A percentile compares a stretch with the other conserved stretches of the same genome.
Evolutionary conservation across 202 grass and related monocot genomes (phyloP).

Genomic region (Elaeis oleifera): DNA sequence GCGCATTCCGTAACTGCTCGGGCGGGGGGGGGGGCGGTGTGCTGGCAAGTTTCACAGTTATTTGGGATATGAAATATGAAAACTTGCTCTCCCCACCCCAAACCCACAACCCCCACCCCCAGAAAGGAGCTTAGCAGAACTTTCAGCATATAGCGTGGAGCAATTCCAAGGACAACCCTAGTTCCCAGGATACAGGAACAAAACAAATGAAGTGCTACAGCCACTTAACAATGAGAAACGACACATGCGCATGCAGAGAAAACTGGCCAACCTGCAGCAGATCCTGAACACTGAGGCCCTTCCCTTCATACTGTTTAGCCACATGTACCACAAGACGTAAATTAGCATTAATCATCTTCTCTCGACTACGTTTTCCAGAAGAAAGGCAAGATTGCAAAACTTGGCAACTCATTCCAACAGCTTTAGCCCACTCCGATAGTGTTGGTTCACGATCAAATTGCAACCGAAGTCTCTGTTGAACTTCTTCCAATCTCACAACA

Average conservation of each 20-base stretch:
- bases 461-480: slow-evolving; percentile 41
- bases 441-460: slow-evolving; percentile 66
- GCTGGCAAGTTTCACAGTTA: too few relatives aligned
- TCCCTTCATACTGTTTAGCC: slow-evolving; percentile 78
- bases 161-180: too few relatives aligned
- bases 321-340: slow-evolving; percentile 82
- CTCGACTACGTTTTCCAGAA: slow-evolving; percentile 50
- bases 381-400: slow-evolving; percentile 45
- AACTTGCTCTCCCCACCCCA: too few relatives aligned
- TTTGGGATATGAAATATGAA: too few relatives aligned
- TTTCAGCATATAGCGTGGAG: too few relatives aligned
- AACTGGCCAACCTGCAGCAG: slow-evolving; percentile 59
- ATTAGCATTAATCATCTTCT: slow-evolving; percentile 88
- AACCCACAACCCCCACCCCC: too few relatives aligned
- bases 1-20: too few relatives aligned
- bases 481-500: slow-evolving; percentile 74
- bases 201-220: too few relatives aligned
- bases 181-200: too few relatives aligned
- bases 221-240: background rate
- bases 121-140: too few relatives aligned
- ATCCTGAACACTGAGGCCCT: slow-evolving; percentile 67
- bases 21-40: too few relatives aligned
- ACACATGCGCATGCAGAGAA: slow-evolving; percentile 4
- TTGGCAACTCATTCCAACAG: slow-evolving; percentile 66
- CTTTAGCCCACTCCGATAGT: slow-evolving; percentile 57